Percentiles rank a stretch among this genome's conserved stretches.
Conservation (phyloP, 805 yeast species). For the Metschnikowia baotianmanensis region DNA sequence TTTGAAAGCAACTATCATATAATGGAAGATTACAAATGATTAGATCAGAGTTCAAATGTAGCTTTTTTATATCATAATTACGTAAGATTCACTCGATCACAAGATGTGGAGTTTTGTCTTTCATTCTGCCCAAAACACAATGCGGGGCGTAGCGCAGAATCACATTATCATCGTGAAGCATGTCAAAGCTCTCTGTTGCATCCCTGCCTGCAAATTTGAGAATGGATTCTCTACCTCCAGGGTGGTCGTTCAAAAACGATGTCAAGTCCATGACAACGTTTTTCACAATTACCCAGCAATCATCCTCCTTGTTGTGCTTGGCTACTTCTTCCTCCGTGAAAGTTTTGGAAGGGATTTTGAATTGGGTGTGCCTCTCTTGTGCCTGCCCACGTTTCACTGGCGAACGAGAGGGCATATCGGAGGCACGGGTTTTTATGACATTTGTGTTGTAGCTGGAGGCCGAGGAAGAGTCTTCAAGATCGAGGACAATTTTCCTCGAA, state of each 20-base stretch:
- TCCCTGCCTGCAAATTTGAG: conserved; percentile 46
- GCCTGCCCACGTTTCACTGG: too few relatives aligned
- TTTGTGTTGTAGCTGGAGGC: conserved; percentile 4
- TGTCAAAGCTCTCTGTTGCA: conserved; percentile 48
- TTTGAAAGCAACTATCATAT: conserved; percentile 17
- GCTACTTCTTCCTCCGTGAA: conserved; percentile 46
- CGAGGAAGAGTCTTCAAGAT: conserved; percentile 20
- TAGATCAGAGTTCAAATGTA: conserved; percentile 5
- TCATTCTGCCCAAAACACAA: conserved; percentile 50
- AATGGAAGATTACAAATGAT: conserved; percentile 14
- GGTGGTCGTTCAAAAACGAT: conserved; percentile 45
- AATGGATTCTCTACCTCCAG: conserved; percentile 62
- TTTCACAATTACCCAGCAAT: conserved; percentile 56
- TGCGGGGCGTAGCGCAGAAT: conserved; percentile 47
- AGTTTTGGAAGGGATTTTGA: conserved; percentile 48
- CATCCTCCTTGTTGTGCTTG: conserved; percentile 43
- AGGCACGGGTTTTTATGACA: too few relatives aligned
- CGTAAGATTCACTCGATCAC: conserved; percentile 22
- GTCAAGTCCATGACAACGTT: conserved; percentile 51
- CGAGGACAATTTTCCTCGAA: conserved; percentile 34
- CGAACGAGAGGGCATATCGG: too few relatives aligned
- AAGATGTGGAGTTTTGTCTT: conserved; percentile 45
- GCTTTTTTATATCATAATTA: not conserved
- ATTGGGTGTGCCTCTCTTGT: conserved; percentile 18
- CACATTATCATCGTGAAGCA: conserved; percentile 58